Percentiles rank a stretch among this genome's conserved stretches.
Evolutionary conservation across 805 yeast species (phyloP).

Genomic region (Pichia eremophila): DNA sequence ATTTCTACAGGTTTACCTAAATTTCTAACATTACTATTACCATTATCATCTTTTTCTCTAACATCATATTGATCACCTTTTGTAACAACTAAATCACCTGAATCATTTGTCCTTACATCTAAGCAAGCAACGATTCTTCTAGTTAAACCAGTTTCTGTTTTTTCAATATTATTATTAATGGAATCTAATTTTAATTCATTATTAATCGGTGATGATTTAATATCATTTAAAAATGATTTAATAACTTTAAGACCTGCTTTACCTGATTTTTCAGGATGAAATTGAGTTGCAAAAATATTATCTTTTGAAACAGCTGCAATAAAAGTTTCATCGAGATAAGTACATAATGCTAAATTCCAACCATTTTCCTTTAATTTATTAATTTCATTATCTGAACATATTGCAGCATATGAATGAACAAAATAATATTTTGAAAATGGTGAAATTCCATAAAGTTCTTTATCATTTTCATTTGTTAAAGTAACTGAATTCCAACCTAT

Average conservation of each 20-base stretch:
- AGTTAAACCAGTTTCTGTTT: constrained; percentile 52
- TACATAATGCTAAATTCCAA: constrained; percentile 69
- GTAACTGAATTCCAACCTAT: constrained; percentile 79
- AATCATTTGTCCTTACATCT: constrained; percentile 92
- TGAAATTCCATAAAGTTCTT: constrained; percentile 50
- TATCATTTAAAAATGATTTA: constrained; percentile 54
- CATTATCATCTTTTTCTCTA: constrained; percentile 53
- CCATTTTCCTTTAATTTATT: constrained; percentile 23
- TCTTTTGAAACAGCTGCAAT: constrained; percentile 72
- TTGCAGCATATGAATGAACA: constrained; percentile 89
- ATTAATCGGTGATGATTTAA: constrained; percentile 16
- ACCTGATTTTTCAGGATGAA: constrained; percentile 99
- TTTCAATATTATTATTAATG: constrained; percentile 12
- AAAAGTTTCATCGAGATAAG: constrained; percentile 71
- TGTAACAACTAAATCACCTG: constrained; percentile 93
- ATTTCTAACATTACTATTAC: constrained; percentile 69
- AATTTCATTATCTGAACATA: constrained; percentile 29
- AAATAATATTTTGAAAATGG: constrained; percentile 73
- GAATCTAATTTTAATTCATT: not conserved
- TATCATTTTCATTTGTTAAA: constrained; percentile 7
- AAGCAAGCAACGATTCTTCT: constrained; percentile 91
- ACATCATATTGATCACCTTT: constrained; percentile 99
- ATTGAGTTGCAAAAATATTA: constrained; percentile 90
- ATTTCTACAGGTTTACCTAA: constrained; percentile 93
- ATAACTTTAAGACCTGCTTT: constrained; percentile 75